Evolutionary conservation across 1,139 yeast species (phyloP), one percentile per base, ranked within the genome.

Genomic region (Taphrina betulina): DNA sequence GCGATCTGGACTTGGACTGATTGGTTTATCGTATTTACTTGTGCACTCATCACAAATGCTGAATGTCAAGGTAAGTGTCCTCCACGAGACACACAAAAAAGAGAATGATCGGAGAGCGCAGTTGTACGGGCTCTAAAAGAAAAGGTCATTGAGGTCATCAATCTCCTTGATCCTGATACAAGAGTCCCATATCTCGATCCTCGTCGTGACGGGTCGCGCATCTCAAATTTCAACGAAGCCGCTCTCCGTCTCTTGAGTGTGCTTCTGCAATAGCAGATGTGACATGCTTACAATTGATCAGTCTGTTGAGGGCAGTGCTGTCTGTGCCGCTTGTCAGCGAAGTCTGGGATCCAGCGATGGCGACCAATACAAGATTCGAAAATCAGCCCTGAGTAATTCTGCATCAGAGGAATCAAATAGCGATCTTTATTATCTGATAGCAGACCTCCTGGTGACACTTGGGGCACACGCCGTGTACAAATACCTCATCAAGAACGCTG

Each of bases 391-490:
- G n/a, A n/a, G n/a, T n/a, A n/a, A n/a, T n/a, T n/a, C n/a, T n/a
- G n/a, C n/a, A n/a, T n/a, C n/a, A n/a, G n/a, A n/a, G n/a, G n/a
- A n/a, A n/a, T n/a, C n/a, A n/a, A n/a, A n/a, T n/a, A n/a, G n/a
- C n/a, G n/a, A n/a, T n/a, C n/a, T n/a, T n/a, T n/a, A n/a, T n/a
- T 50, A 31, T 17, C 23, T 50, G 12, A 17, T 42, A 8, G 54
- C 54, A 12, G 34, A 31, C 33, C 14, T 50, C 24, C 40, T 50
- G 10, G 46, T 29, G 10, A 41, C 26, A 17, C 16, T 50, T 14
- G 40, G 20, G n/a, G 43, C 41, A 3, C 46, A 50, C 7, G 45
- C 54, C 22, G 35, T 40, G 1, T 46, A 50, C 20, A 45, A 35
- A 16, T 40, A 40, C 40, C 29, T 40, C 8, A n/a, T 48, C 14